A percentile compares a stretch with the other conserved stretches of the same genome.
Evolutionary conservation across 192 early-diverging fungal species (phyloP).

Genomic region (Chytriomyces confervae): DNA sequence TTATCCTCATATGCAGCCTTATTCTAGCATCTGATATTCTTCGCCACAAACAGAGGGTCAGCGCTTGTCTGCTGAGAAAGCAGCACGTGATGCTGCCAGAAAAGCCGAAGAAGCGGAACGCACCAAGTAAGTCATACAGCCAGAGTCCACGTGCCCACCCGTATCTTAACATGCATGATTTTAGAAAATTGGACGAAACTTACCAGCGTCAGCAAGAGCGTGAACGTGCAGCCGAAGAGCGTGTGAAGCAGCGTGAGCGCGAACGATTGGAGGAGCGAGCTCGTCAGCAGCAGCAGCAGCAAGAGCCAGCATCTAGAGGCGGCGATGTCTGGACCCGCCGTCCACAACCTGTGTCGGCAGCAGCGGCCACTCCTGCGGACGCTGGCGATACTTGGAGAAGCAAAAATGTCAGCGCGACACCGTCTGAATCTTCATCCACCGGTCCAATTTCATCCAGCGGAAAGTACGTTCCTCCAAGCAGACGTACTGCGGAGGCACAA

Average conservation of each 20-base stretch:
- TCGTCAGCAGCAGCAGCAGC: conserved; percentile 5
- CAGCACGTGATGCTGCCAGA: conserved; percentile 25
- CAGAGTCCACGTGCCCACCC: neutral
- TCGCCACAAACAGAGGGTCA: conserved; percentile 30
- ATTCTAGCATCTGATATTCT: conserved; percentile 15
- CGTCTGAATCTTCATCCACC: neutral
- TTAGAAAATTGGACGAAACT: conserved; percentile 45
- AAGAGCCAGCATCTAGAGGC: neutral
- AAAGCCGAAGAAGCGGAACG: conserved; percentile 43
- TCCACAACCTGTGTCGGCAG: conserved; percentile 14
- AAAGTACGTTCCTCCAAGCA: conserved; percentile 36
- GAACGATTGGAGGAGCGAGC: conserved; percentile 22
- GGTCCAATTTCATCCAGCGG: neutral
- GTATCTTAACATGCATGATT: conserved; percentile 2
- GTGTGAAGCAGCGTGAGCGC: conserved; percentile 22
- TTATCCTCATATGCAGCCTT: neutral
- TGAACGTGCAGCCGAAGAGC: conserved; percentile 38
- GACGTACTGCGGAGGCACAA: neutral
- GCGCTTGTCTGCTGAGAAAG: conserved; percentile 34
- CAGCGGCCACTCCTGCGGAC: conserved; percentile 4
- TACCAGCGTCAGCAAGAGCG: conserved; percentile 35
- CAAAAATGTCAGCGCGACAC: neutral
- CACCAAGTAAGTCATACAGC: conserved; percentile 25
- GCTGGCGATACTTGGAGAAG: conserved; percentile 16
- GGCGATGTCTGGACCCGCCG: conserved; percentile 18